Percentiles rank a stretch among this genome's conserved stretches.
Conservation (phyloP, 2,329 filamentous ascomycete genomes). For the Nemania abortiva region DNA sequence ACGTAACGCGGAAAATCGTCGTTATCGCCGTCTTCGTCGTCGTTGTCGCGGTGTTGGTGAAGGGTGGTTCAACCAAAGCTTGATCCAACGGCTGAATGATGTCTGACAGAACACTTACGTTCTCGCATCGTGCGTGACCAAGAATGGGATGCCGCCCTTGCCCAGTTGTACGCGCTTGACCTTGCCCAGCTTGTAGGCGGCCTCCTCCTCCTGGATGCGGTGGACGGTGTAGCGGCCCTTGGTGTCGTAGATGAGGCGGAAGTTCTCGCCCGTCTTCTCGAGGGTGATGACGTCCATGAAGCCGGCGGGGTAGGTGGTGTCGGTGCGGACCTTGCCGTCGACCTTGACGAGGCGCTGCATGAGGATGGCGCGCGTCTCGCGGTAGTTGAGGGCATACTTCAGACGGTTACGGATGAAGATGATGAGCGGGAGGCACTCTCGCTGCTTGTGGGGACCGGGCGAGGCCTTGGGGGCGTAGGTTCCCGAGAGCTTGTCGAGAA, state of each 20-base stretch:
- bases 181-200: conserved; percentile 99
- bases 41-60: conserved; percentile 41
- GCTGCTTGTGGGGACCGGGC: conserved; percentile 97
- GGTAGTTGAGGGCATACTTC: conserved; percentile 99
- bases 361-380: conserved; percentile 96
- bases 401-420: conserved; percentile 97
- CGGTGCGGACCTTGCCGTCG: conserved; percentile 99
- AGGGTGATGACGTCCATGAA: conserved; percentile 99
- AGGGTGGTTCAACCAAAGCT: conserved; percentile 82
- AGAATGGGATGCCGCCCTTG: conserved; percentile 99
- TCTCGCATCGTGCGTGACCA: conserved; percentile 99
- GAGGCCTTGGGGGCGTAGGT: conserved; percentile 79
- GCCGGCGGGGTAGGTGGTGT: conserved; percentile 95
- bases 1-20: conserved; percentile 44
- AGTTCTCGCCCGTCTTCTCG: conserved; percentile 99
- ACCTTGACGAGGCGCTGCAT: conserved; percentile 99
- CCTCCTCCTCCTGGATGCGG: conserved; percentile 98
- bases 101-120: conserved; percentile 95
- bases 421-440: conserved; percentile 98
- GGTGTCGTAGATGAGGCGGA: conserved; percentile 99
- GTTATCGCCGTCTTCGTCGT: conserved; percentile 10
- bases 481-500: conserved; percentile 99
- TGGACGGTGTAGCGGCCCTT: conserved; percentile 99
- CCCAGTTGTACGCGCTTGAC: conserved; percentile 99
- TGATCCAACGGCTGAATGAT: conserved; percentile 99